These are phyloP conservation scores for Metschnikowia noctiluminum DNA, from an alignment of 805 yeast species.

Conservation along the genomic window DNA sequence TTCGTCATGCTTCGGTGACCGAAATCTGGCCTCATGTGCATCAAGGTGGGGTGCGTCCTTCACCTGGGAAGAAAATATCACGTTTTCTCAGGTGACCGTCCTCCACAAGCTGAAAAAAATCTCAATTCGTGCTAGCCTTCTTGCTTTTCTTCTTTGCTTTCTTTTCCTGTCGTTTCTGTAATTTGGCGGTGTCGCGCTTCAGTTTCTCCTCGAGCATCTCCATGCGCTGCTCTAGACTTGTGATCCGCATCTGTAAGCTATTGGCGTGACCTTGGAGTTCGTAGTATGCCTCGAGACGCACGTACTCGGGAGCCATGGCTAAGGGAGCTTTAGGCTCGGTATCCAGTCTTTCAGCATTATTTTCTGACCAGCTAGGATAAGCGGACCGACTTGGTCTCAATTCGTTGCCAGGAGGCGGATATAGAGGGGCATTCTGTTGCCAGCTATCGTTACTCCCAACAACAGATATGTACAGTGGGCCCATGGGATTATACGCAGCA, in stretches of 20 bases:
- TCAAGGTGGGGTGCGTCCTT: background rate
- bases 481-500: background rate
- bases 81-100: no score
- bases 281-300: slow-evolving; percentile 20
- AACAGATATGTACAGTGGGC: background rate
- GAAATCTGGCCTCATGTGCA: background rate
- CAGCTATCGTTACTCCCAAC: background rate
- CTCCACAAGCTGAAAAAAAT: background rate
- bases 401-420: background rate
- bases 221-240: slow-evolving; percentile 12
- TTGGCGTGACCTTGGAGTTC: slow-evolving; percentile 33
- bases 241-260: slow-evolving; percentile 23
- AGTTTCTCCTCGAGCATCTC: slow-evolving; percentile 8
- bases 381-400: background rate
- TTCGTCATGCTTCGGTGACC: background rate
- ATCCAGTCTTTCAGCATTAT: background rate
- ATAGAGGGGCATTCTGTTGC: background rate
- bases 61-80: background rate
- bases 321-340: background rate
- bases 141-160: slow-evolving; percentile 7
- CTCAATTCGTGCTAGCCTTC: slow-evolving; percentile 1
- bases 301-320: slow-evolving; percentile 1
- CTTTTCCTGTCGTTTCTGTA: slow-evolving; percentile 9
- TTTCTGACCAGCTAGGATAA: background rate
- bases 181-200: slow-evolving; percentile 5